Conservation (phyloP, 139 green algal genomes). For the Coelastrella sp. region DNA sequence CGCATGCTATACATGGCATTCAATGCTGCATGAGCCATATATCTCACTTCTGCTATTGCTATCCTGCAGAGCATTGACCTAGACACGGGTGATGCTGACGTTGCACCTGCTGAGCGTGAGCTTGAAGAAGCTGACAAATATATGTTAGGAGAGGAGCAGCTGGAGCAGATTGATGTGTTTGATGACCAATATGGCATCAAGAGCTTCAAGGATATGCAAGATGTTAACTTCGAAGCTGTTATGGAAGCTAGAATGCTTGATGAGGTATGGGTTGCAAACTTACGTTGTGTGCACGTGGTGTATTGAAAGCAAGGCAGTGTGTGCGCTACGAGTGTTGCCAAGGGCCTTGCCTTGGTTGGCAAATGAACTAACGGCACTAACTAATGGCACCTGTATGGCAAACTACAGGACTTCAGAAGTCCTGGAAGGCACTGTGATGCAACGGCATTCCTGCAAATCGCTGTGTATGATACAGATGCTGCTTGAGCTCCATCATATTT, state of each 20-base stretch:
- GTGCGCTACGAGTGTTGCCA: no score
- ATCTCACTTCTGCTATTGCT: background rate
- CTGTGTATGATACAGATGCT: no score
- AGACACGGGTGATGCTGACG: background rate
- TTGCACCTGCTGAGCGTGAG: background rate
- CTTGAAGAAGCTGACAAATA: background rate
- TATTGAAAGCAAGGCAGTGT: background rate
- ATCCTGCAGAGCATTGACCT: background rate
- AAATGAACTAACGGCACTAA: no score
- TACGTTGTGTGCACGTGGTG: background rate
- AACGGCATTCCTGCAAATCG: no score
- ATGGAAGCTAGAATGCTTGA: constrained; percentile 44
- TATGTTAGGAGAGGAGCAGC: background rate
- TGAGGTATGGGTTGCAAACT: constrained; percentile 13
- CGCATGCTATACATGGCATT: background rate
- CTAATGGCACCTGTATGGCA: no score
- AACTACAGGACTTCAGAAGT: no score
- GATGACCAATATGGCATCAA: constrained; percentile 37
- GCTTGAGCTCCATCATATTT: no score
- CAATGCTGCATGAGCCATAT: background rate
- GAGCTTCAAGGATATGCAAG: constrained; percentile 4
- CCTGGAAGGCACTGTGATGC: no score
- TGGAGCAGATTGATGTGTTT: constrained; percentile 25
- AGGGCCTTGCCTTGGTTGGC: no score
- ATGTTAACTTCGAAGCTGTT: constrained; percentile 33